Base-by-base conservation (phyloP, 495 filamentous ascomycete genomes). In the Rhypophila decipiens region DNA sequence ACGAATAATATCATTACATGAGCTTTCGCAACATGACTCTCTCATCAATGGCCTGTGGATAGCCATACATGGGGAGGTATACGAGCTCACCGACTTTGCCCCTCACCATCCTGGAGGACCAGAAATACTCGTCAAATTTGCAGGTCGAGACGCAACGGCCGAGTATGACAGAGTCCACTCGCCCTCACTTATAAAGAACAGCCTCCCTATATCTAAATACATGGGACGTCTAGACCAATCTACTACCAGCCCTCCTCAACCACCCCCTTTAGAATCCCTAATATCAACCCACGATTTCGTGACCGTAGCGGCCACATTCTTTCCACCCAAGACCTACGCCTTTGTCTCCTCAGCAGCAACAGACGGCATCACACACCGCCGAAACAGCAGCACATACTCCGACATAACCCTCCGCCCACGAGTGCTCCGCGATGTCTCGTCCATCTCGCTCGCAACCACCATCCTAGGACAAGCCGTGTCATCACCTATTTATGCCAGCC, bases 301-400 rank as follows among this genome's bases (percentile, higher is more conserved):
- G 52, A 24, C 60, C 12, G 80, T 82, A 2, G 86, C 88, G 2
- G 70, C 74, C 5, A 70, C 69, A 18, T 82, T 75, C 13, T 71
- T 85, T 29, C 77, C 72, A 22, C 69, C 74, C 18, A 94, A 94
- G 60, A 78, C 88, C 10, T 87, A 84, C 79, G 89, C 88, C 0
- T 95, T 90, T 66, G 83, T 86, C 56, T 85, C 84, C 27, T 87
- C 84, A 31, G 87, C 87, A 11, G 86, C 89, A 5, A 90, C 85
- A 1, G 88, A 94, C 63, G 66, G 83, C 0, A 61, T 86, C 46
- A 88, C 87, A 0, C 76, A 79, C 17, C 55, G 52, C 44, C 54
- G 56, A 4, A 80, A 80, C 51, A 61, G 46, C 20, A 57, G 75
- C 8, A 70, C 75, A 18, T 90, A 86, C 58, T 64, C 78, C 33